phyloP scores from a whole-genome alignment of 495 filamentous ascomycete genomes.

The Neurospora africana region DNA sequence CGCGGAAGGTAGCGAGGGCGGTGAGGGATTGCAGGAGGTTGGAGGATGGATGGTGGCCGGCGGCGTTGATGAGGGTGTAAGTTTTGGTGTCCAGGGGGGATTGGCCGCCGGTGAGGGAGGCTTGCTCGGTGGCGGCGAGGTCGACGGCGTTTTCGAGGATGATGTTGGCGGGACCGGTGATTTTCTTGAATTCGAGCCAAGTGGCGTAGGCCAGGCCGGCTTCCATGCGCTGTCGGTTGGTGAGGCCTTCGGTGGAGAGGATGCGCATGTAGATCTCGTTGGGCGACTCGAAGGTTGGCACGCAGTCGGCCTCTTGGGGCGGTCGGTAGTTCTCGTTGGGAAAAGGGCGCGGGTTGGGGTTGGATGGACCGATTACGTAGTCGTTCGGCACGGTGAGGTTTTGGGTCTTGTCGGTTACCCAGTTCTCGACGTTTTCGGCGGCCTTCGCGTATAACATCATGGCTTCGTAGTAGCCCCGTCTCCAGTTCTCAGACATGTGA shows the following conservation, averaged over 20 bases:
- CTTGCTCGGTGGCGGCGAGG: slow-evolving; percentile 20
- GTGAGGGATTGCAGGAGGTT: slow-evolving; percentile 69
- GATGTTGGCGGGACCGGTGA: slow-evolving; percentile 23
- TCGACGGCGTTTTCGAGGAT: slow-evolving; percentile 18
- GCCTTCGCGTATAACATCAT: slow-evolving; percentile 65
- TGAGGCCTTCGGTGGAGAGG: slow-evolving; percentile 66
- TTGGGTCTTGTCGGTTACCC: slow-evolving; percentile 52
- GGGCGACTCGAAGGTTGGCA: slow-evolving; percentile 49
- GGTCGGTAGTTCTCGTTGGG: slow-evolving; percentile 45
- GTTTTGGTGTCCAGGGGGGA: slow-evolving; percentile 49
- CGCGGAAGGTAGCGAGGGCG: slow-evolving; percentile 65
- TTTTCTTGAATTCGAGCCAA: slow-evolving; percentile 68
- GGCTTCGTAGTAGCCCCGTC: slow-evolving; percentile 69
- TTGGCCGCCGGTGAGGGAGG: slow-evolving; percentile 13
- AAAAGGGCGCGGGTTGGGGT: slow-evolving; percentile 66
- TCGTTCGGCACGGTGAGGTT: slow-evolving; percentile 57
- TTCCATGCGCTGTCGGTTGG: slow-evolving; percentile 58
- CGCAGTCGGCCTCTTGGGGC: slow-evolving; percentile 63
- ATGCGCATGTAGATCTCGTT: slow-evolving; percentile 69
- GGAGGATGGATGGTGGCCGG: slow-evolving; percentile 40
- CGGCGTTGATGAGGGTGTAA: slow-evolving; percentile 42
- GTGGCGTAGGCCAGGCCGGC: slow-evolving; percentile 73
- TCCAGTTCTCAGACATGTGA: slow-evolving; percentile 67
- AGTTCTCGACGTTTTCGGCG: slow-evolving; percentile 71
- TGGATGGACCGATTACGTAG: slow-evolving; percentile 67